Conservation (phyloP, 768 basidiomycete species). For the Naganishia vishniacii region DNA sequence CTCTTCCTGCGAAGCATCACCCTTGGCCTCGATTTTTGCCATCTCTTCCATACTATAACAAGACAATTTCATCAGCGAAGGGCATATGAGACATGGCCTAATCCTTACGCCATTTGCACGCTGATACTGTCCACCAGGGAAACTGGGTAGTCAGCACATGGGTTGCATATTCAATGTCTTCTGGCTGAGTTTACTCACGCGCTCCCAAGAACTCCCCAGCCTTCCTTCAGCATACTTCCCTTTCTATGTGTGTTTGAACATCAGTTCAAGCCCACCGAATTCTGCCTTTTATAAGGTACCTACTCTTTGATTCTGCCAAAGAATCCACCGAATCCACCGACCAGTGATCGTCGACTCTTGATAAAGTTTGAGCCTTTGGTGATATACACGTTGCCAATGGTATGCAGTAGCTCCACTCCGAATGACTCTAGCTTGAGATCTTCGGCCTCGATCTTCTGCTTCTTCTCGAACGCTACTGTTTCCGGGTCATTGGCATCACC, state of each 20-base stretch:
- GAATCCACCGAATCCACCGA: conserved; percentile 59
- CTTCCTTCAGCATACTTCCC: conserved; percentile 85
- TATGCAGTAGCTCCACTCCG: conserved; percentile 89
- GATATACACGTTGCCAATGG: conserved; percentile 85
- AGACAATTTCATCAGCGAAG: background rate
- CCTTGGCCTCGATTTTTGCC: conserved; percentile 80
- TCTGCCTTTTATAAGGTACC: too few species aligned
- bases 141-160: background rate
- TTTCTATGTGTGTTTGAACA: too few species aligned
- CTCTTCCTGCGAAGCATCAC: conserved; percentile 81
- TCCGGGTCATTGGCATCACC: conserved; percentile 65
- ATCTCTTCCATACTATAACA: conserved; percentile 69
- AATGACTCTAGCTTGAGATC: conserved; percentile 96
- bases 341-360: conserved; percentile 85
- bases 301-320: conserved; percentile 75
- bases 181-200: conserved; percentile 59
- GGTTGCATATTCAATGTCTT: background rate
- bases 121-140: conserved; percentile 53
- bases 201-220: conserved; percentile 92
- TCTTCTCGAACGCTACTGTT: conserved; percentile 68
- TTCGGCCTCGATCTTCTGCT: conserved; percentile 76
- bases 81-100: too few species aligned
- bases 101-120: conserved; percentile 58
- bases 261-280: too few species aligned
- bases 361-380: conserved; percentile 86